Evolutionary conservation across 176 grass and related monocot genomes (phyloP), one percentile per base, ranked within the genome.

Genomic region (Aegilops bicornis): DNA sequence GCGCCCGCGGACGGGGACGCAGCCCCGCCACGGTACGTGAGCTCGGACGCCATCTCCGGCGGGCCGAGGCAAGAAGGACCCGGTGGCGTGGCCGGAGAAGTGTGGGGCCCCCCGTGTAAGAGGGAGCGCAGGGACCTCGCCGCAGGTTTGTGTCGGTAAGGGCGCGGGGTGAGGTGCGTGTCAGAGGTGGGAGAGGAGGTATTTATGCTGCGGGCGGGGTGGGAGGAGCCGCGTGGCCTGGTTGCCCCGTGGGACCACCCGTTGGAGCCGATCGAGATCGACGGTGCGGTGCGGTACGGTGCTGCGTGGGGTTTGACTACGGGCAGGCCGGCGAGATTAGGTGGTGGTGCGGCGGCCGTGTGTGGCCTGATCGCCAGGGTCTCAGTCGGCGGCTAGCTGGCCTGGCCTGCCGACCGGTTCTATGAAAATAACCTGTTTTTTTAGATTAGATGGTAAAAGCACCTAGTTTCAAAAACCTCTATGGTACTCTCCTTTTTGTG

Each of bases 1-100:
- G 68, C 79, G 22, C 70, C 66, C 54, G 79, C 77, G 56, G 40
- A 75, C 15, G 64, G 33, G 76, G 74, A n/a, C 40, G 87, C 61
- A 31, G 66, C 67, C 24, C 92, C 89, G 40, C 91, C 91, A 72
- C 95, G 95, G 86, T 86, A 93, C 22, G 88, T 95, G 25, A 97
- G 92, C 90, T 97, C 95, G 63, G 95, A 97, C 39, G 94, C 92
- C 95, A 97, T 97, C 62, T 47, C 68, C 23, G 36, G 36, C 36
- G 36, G 36, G 36, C 36, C 36, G 36, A 37, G 36, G 36, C 36
- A 37, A 37, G 36, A 37, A 37, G 36, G 36, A 37, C 36, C 36
- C 36, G 43, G 73, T 4, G 43, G 32, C 1, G n/a, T 78, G 69
- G 36, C 6, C 4, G 2, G 5, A n/a, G 16, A 59, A 48, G 24